phyloP scores from a whole-genome alignment of 306 rosid species.

The Castanospermum australe region DNA sequence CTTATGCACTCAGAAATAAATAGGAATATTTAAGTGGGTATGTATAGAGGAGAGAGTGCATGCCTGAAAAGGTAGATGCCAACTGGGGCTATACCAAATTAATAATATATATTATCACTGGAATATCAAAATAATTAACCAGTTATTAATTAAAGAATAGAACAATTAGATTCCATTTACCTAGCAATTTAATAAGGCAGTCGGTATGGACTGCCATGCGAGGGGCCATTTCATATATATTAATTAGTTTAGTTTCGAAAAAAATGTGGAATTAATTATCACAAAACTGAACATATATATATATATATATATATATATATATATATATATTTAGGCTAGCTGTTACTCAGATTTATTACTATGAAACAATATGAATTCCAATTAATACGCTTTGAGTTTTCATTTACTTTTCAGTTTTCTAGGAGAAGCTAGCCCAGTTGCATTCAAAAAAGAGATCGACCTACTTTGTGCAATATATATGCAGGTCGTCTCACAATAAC shows the following conservation, averaged over 20 bases:
- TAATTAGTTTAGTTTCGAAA: neutral
- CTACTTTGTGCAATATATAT: neutral
- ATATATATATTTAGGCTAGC: no score
- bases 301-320: no score
- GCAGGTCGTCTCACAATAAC: neutral
- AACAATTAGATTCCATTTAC: conserved; percentile 23
- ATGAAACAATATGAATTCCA: neutral
- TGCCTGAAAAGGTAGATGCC: conserved; percentile 28
- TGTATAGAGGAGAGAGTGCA: conserved; percentile 30
- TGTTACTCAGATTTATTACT: neutral
- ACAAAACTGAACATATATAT: neutral
- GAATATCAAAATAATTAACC: neutral
- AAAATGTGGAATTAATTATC: neutral
- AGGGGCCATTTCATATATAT: neutral
- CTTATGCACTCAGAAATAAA: no score
- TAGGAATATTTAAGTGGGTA: conserved; percentile 9
- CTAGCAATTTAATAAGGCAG: conserved; percentile 10
- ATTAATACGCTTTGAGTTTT: neutral
- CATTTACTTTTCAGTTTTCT: neutral
- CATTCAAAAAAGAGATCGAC: neutral
- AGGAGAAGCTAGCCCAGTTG: neutral
- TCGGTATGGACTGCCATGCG: neutral
- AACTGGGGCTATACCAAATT: no score
- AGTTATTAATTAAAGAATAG: neutral
- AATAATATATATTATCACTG: neutral